Evolutionary conservation across 345 rosid genomes (phyloP), one percentile per base, ranked within the genome.

Genomic region (thale cress (Arabidopsis thaliana)): DNA sequence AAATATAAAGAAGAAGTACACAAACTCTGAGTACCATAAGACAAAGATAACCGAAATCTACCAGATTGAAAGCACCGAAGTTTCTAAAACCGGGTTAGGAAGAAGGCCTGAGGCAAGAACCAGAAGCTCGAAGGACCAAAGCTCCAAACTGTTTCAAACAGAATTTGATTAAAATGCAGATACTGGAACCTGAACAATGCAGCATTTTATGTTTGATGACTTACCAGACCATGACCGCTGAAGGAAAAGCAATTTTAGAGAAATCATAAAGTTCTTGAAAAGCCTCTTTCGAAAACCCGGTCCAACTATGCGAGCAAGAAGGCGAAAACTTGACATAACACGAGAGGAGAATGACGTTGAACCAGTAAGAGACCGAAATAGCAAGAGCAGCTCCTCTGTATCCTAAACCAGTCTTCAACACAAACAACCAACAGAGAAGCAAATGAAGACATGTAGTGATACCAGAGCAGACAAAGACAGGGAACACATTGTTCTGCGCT

Each of bases 301-400:
- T 76, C 85, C 81, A 82, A 7, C 73, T 79, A 12, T 75, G 13
- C 0, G 69, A 57, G 37, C 81, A 82, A 36, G 85, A 56, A 46
- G 80, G 22, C 24, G 85, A 79, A 59, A 76, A 49, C 71, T 75
- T 68, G 41, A 82, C 59, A 33, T 82, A 82, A 37, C 59, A 42
- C 2, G 73, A 72, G 23, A 82, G 58, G 11, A 79, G n/a, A 33
- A 75, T 40, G 16, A 78, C 78, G 52, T 78, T 75, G 5, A 76
- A 59, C 88, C 83, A 82, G 12, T 74, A 71, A 2, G 91, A 85
- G 6, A 83, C 56, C 4, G 82, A 66, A 6, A 65, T 73, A 0
- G 89, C 86, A 30, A 81, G n/a, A 3, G 92, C 88, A 69, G 87
- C 89, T 9, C 91, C 89, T 74, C 59, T 84, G 55, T 14, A 71